Base-by-base conservation (phyloP, 1,284 basidiomycete species). In the Sporisorium sorghi region DNA sequence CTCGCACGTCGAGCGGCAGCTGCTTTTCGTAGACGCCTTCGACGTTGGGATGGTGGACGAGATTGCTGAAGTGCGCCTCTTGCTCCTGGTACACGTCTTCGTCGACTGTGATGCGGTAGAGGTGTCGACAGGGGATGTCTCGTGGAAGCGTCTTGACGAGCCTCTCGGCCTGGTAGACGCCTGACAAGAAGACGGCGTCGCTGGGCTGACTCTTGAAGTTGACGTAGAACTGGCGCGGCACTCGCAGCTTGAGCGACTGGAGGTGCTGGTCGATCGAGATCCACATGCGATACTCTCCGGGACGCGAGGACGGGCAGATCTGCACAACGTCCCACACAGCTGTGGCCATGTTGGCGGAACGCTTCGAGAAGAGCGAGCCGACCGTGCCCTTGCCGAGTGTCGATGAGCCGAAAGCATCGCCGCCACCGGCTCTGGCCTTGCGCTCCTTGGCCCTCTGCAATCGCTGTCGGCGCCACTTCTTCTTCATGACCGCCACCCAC, bases 1-100 rank as follows among this genome's bases (percentile, higher is more conserved):
- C 93, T 30, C 97, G 91, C 59, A 93, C 88, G 43, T 92, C 86
- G 12, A 97, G 88, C 1, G 97, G 94, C 12, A 99, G 88, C 88
- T 98, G 93, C 39, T 92, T 88, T 86, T 99, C 97, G 81, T 92
- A 99, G 2, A 97, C 92, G 2, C 94, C 94, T 76, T 98, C 94
- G 9, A 98, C 93, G 81, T 93, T 94, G 0, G 95, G 93, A 79
- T 96, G 93, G 83, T 97, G 97, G 70, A 91, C 92, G 56, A 99
- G 88, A 79, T 93, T 91, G 33, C 93, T 91, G 82, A 98, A 98
- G 83, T 97, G 92, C 59, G 92, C 90, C 77, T 94, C 91, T 28
- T 92, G 92, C 44, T 93, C 90, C 33, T 92, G 87, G 84, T 91
- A 99, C 15, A 91, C 86, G 5, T 91, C 90, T 84, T 99, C 97